Conservation (phyloP, 345 rosid genomes). For the Moricandia arvensis region DNA sequence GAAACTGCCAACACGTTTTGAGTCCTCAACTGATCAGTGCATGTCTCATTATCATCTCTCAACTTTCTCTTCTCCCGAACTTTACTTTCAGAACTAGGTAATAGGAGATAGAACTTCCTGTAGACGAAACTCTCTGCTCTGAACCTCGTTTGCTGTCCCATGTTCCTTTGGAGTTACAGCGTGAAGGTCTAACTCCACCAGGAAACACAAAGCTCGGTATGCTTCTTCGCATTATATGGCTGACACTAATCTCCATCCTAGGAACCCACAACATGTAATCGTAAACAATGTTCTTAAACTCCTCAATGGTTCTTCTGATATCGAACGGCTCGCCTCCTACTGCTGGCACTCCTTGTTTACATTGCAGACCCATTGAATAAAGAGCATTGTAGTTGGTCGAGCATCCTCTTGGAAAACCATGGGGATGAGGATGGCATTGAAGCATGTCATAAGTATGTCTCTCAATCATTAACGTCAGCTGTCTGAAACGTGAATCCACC, state of each 20-base stretch:
- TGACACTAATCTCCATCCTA: slow-evolving; percentile 78
- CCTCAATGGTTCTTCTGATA: slow-evolving; percentile 85
- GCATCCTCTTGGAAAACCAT: slow-evolving; percentile 72
- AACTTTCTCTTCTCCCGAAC: slow-evolving; percentile 63
- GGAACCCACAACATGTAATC: slow-evolving; percentile 53
- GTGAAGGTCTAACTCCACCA: slow-evolving; percentile 66
- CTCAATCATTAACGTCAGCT: slow-evolving; percentile 88
- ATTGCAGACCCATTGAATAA: slow-evolving; percentile 94
- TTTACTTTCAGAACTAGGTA: slow-evolving; percentile 48
- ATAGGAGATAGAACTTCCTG: slow-evolving; percentile 34
- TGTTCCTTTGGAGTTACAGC: slow-evolving; percentile 50
- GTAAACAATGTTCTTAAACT: slow-evolving; percentile 70
- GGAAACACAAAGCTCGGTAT: slow-evolving; percentile 86
- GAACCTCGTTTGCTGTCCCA: slow-evolving; percentile 62
- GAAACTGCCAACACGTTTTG: slow-evolving; percentile 35
- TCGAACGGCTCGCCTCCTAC: slow-evolving; percentile 69
- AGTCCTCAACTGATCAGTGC: slow-evolving; percentile 37
- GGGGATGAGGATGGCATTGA: slow-evolving; percentile 91
- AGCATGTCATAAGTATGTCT: slow-evolving; percentile 76
- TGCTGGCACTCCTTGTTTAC: slow-evolving; percentile 77
- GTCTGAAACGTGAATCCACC: slow-evolving; percentile 96
- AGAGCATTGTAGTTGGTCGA: slow-evolving; percentile 60
- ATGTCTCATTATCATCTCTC: slow-evolving; percentile 43
- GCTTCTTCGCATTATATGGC: slow-evolving; percentile 63
- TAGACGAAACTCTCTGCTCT: slow-evolving; percentile 53